Conservation (phyloP, 192 early-diverging fungal genomes). For the Powellomyces hirtus region DNA sequence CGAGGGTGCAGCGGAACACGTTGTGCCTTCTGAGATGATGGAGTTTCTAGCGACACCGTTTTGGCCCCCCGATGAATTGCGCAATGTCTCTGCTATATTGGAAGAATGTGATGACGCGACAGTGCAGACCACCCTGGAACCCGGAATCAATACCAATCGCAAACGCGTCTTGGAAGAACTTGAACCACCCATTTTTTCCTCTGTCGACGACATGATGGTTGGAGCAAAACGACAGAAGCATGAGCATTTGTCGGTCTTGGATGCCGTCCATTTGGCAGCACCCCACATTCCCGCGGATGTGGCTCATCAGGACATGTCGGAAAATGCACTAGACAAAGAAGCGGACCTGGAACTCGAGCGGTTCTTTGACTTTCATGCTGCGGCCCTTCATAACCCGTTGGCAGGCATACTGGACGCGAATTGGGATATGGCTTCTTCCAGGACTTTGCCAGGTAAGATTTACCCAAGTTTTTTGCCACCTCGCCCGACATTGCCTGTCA, state of each 20-base stretch:
- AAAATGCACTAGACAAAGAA: background rate
- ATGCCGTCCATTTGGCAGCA: background rate
- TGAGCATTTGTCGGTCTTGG: background rate
- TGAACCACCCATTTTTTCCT: background rate
- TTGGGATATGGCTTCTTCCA: conserved; percentile 1
- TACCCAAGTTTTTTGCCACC: background rate
- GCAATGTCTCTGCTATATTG: background rate
- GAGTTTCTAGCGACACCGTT: background rate
- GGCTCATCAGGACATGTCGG: background rate
- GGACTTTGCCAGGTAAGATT: background rate
- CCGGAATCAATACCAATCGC: background rate
- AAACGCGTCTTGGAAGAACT: background rate
- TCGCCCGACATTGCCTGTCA: no score
- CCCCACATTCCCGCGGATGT: background rate
- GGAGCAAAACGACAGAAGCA: background rate
- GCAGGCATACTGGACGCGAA: background rate
- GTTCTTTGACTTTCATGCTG: conserved; percentile 22
- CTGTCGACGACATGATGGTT: background rate
- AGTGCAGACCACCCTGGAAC: no score
- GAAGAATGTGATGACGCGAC: background rate
- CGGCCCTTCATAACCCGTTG: background rate
- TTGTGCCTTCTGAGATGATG: background rate
- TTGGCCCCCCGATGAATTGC: background rate
- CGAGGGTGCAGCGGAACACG: background rate
- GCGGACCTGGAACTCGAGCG: conserved; percentile 8